These are phyloP conservation scores for Nicotiana rustica DNA, from an alignment of 305 asterid species.

Conservation along the genomic window DNA sequence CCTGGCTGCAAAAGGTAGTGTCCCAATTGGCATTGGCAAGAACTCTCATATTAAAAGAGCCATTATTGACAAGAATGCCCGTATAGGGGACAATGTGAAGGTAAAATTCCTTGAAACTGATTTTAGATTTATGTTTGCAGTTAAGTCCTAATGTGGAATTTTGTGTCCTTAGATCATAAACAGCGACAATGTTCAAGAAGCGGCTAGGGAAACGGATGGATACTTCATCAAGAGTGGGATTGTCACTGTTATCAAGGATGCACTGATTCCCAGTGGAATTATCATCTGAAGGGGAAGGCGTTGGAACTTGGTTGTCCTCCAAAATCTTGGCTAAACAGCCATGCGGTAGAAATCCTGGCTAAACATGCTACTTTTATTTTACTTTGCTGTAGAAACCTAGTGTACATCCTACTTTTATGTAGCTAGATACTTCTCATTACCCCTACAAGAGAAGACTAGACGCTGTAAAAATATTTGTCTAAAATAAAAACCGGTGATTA, in stretches of 20 bases:
- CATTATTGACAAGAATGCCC: constrained; percentile 92
- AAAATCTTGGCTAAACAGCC: constrained; percentile 2
- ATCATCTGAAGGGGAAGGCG: constrained; percentile 51
- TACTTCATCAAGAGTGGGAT: constrained; percentile 90
- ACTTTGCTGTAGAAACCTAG: constrained; percentile 21
- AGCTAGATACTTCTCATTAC: constrained; percentile 27
- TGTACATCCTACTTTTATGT: constrained; percentile 32
- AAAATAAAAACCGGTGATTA: neutral
- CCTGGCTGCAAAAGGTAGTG: constrained; percentile 79
- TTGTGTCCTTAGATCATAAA: constrained; percentile 64
- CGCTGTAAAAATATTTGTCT: constrained; percentile 23
- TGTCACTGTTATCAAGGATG: constrained; percentile 85
- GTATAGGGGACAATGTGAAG: constrained; percentile 87
- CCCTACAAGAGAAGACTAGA: constrained; percentile 18
- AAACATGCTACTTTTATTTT: constrained; percentile 2
- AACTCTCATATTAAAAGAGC: constrained; percentile 83
- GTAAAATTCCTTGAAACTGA: constrained; percentile 38
- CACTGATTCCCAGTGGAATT: constrained; percentile 69
- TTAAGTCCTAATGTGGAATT: neutral
- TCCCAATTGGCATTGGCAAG: constrained; percentile 91
- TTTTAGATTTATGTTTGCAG: neutral
- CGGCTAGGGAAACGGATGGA: constrained; percentile 86
- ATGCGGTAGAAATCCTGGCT: neutral
- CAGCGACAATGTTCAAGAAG: constrained; percentile 83
- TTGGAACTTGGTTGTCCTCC: constrained; percentile 21